Evolutionary conservation across 306 rosid species (phyloP), one percentile per base, ranked within the genome.

Genomic region (Abrus pulchellus): DNA sequence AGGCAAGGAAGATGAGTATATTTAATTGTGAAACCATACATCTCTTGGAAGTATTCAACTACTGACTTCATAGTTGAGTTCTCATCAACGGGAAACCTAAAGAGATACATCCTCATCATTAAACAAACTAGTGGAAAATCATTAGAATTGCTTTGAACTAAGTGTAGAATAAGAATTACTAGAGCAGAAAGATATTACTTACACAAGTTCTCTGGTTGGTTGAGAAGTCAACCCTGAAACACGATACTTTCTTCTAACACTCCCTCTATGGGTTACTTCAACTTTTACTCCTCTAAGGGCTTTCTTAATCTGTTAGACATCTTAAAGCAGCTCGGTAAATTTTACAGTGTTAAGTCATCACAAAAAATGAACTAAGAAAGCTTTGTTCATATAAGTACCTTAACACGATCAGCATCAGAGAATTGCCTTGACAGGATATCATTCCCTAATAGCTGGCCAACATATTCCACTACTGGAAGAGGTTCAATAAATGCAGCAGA

Each of bases 231-330:
- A 88, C 52, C 99, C 99, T 5, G 98, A 90, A 80, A 95, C 97
- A 1, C 99, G 98, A 74, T 95, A 95, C 87, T 95, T 95, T 80
- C 99, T 88, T 80, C 99, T 85, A 50, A 95, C 96, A 85, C 85
- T 88, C 7, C 96, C 98, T 72, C 99, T 88, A 85, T 95, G 99
- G 5, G 99, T 95, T 71, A 95, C 99, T 85, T 95, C 99, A 79
- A 95, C 98, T 85, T 95, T 95, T 83, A 95, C 99, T 78, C 99
- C 99, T 88, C 99, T 88, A 32, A 95, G 97, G 72, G 97, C 96
- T 83, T 93, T 95, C 83, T 95, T 95, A 34, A 95, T 93, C 99
- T 95, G 88, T 85, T 65, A 86, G 43, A 71, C 78, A 82, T 75
- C 68, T 86, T 79, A 78, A 83, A 66, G 45, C 55, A 62, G 76